Evolutionary conservation across 192 early-diverging fungal species (phyloP), one percentile per base, ranked within the genome.

Genomic region (Rhizophagus sp.): DNA sequence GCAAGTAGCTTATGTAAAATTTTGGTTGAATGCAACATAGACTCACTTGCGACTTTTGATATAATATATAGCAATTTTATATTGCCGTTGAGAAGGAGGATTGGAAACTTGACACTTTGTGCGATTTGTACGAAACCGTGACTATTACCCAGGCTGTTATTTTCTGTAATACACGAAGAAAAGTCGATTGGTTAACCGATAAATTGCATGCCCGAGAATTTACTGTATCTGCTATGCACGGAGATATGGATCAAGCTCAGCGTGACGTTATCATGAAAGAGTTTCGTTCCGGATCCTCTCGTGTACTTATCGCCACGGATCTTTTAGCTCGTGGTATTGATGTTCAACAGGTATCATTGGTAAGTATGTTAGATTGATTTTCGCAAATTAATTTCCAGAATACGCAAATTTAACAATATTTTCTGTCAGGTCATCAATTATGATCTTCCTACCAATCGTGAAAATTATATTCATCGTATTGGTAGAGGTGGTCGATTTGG

Each of bases 241-340:
- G 97, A 84, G 98, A 99, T 73, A 99, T 99, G 98, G 93, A 95
- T 61, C 97, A 98, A 85, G 94, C 96, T 83, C 96, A 98, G 80
- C 93, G 98, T 81, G 97, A 98, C 81, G 92, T 93, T n/a, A 97
- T 99, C 71, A 99, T 99, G 98, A 89, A 93, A 75, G 96, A 97
- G 82, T 99, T 99, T 88, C 90, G 98, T 41, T 93, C 95, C 83
- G 96, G 97, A 47, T 85, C 93, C 44, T 75, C 24, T 78, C 96
- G 98, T 75, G 98, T 99, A 9, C 88, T 99, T 78, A 98, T 99
- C 62, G 96, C 97, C 47, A 99, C 98, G 22, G 98, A 99, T 84
- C 93, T 99, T n/a, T 97, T 94, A 95, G 98, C 98, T 47, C 95
- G 98, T 79, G 98, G 98, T 84, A 99, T 99, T 70, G 98, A 99